phyloP scores from a whole-genome alignment of 2,329 filamentous ascomycete species.

The Fusarium begoniae region DNA sequence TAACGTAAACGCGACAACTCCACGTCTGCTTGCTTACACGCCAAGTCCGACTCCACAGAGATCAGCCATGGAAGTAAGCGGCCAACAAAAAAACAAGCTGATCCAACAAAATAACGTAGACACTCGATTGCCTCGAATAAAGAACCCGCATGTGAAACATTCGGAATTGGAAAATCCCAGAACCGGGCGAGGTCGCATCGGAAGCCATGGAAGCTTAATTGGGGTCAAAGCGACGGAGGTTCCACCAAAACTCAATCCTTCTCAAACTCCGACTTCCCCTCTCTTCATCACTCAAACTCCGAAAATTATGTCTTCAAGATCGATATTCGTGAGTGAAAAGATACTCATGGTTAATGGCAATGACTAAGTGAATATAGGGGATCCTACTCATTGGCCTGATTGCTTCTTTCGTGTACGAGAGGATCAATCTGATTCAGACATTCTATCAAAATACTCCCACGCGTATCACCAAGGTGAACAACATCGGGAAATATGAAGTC shows the following conservation, averaged over 20 bases:
- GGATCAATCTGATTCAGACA: slow-evolving; percentile 18
- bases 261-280: not conserved
- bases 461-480: slow-evolving; percentile 42
- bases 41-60: not conserved
- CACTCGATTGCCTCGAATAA: not conserved
- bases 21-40: not conserved
- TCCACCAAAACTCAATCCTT: not conserved
- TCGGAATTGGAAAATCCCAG: not conserved
- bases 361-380: not conserved
- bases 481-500: slow-evolving; percentile 42
- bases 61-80: not conserved
- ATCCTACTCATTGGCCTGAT: slow-evolving; percentile 16
- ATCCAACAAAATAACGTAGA: not conserved
- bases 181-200: not conserved
- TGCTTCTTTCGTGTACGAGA: slow-evolving; percentile 23
- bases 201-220: not conserved
- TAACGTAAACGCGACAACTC: not conserved
- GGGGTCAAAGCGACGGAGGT: not conserved
- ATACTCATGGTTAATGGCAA: no score
- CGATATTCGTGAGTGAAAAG: slow-evolving; percentile 7
- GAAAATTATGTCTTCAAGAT: slow-evolving; percentile 6
- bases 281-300: not conserved
- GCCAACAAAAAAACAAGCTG: not conserved
- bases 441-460: slow-evolving; percentile 45
- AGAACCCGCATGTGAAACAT: not conserved